Base-by-base conservation (phyloP, 2,329 filamentous ascomycete genomes). In the Botrytis pseudocinerea region DNA sequence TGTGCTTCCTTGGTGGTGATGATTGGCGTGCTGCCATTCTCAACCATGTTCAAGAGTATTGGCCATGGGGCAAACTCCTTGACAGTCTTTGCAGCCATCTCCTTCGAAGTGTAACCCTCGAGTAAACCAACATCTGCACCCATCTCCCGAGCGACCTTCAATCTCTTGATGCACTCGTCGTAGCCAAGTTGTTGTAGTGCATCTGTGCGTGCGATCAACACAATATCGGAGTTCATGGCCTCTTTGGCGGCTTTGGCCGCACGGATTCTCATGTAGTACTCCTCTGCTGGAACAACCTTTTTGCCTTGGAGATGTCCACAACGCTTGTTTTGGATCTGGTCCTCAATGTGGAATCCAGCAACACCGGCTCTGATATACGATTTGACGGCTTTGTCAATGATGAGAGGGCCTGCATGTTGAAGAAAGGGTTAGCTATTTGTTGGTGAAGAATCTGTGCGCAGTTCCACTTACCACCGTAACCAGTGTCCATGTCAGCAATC, bases 271-370 rank as follows among this genome's bases (percentile, higher is more conserved):
- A 83, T 80, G n/a, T 84, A 79, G 76, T 85, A 91, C 32, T 85
- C 84, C 0, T 86, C 84, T 0, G 79, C 74, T 2, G 82, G 78
- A 14, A 92, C 89, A 25, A 92, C 82, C 74, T 87, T 82, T 80
- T 92, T 92, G 70, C 88, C 88, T 1, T 82, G 80, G 1, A 92
- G 82, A 78, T 92, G 90, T 0, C 90, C 90, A 79, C 90, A 92
- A n/a, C 89, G 86, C 82, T 92, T 92, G 70, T 85, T 87, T 65
- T 86, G 82, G 44, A 91, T 83, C 81, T 91, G 89, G 79, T 90
- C 88, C 79, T 91, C 89, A 73, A 91, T 85, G 77, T 91, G 88
- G 28, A 90, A 81, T 0, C 83, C 89, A 0, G 89, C 88, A 8
- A 91, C 85, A n/a, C 88, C 88, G 5, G 85, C 83, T 32, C 83